Conservation (phyloP, 805 yeast genomes). For the Myxozyma sirexii region DNA sequence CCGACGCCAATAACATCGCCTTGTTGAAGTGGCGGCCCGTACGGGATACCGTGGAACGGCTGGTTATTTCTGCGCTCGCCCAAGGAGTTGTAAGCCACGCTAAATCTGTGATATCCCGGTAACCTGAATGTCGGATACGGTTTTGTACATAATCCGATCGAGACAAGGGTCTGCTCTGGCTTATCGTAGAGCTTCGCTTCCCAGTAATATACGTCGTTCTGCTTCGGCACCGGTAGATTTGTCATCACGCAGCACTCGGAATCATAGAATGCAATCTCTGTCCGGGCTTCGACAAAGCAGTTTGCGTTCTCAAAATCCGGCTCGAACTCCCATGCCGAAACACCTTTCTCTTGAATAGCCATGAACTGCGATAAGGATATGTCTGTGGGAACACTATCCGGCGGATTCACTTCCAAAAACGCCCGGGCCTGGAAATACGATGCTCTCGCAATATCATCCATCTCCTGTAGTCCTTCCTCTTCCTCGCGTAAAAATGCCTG, state of each 20-base stretch:
- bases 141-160: constrained; percentile 78
- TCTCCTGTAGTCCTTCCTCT: constrained; percentile 63
- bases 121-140: constrained; percentile 94
- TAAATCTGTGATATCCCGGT: constrained; percentile 87
- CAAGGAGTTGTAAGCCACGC: constrained; percentile 83
- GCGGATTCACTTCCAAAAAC: constrained; percentile 49
- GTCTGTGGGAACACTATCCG: constrained; percentile 48
- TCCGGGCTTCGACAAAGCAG: constrained; percentile 65
- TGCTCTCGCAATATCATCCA: constrained; percentile 56
- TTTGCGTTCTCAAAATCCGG: constrained; percentile 53
- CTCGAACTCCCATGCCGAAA: constrained; percentile 84
- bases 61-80: constrained; percentile 81
- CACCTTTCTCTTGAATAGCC: constrained; percentile 82
- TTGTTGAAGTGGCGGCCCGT: constrained; percentile 63
- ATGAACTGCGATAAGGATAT: constrained; percentile 59
- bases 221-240: constrained; percentile 80
- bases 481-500: constrained; percentile 63
- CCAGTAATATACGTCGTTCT: constrained; percentile 84
- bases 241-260: constrained; percentile 72
- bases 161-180: constrained; percentile 53
- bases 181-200: constrained; percentile 81
- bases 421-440: constrained; percentile 65
- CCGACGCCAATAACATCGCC: constrained; percentile 97
- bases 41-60: constrained; percentile 61
- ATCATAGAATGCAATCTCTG: constrained; percentile 54